Percentiles rank a stretch among this genome's conserved stretches.
Evolutionary conservation across 192 early-diverging fungal genomes (phyloP).

Genomic region (Umbelopsis isabellina): DNA sequence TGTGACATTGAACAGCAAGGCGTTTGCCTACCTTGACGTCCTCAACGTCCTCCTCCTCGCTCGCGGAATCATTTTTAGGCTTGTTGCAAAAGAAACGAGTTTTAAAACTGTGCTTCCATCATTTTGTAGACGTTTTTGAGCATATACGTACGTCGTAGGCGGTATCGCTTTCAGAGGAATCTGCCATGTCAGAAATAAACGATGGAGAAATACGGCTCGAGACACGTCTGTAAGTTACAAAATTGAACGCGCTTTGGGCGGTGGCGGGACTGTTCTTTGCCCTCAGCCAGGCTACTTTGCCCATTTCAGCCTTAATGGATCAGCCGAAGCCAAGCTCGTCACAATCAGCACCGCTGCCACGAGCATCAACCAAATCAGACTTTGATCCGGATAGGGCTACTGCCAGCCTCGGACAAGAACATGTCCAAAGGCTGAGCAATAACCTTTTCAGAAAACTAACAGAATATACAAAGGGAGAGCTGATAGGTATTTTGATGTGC

Average conservation of each 20-base stretch:
- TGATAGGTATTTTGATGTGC: constrained; percentile 20
- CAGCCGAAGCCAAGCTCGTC: background rate
- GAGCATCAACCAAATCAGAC: background rate
- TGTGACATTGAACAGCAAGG: background rate
- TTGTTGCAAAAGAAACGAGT: background rate
- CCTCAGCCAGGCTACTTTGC: no score
- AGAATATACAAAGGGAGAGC: constrained; percentile 38
- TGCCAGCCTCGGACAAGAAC: constrained; percentile 29
- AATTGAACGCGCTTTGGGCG: no score
- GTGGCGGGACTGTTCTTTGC: no score
- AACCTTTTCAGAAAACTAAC: constrained; percentile 35
- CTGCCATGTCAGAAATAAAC: background rate
- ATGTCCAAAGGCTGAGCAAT: constrained; percentile 34
- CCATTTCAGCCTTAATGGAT: background rate
- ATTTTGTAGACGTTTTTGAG: background rate
- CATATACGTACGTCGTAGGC: background rate
- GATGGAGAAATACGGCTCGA: no score
- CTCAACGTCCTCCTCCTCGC: constrained; percentile 9
- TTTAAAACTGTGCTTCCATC: background rate
- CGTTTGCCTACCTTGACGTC: background rate
- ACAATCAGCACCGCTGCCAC: constrained; percentile 16
- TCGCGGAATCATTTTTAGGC: constrained; percentile 12
- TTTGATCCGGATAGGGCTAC: constrained; percentile 29
- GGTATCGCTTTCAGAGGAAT: background rate
- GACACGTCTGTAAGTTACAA: no score